Conservation (phyloP, 2,329 filamentous ascomycete genomes). For the Paraphaeosphaeria minitans region DNA sequence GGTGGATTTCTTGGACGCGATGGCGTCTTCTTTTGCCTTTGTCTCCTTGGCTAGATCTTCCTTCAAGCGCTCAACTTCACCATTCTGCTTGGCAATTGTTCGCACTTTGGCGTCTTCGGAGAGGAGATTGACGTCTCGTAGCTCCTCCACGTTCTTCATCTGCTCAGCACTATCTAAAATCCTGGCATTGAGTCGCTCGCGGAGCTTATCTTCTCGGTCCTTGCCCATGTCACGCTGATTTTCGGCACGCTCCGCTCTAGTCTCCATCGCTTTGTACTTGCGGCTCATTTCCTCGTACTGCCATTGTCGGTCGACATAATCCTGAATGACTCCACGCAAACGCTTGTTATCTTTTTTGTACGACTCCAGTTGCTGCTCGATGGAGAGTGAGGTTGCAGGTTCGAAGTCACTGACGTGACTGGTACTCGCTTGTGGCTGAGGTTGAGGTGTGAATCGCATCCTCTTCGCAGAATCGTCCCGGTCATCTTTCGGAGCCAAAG, state of each 20-base stretch:
- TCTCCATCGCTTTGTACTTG: conserved; percentile 24
- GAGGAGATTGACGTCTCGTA: conserved; percentile 22
- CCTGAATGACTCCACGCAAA: conserved; percentile 21
- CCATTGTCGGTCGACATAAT: conserved; percentile 34
- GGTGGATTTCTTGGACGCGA: conserved; percentile 38
- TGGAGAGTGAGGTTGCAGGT: conserved; percentile 27
- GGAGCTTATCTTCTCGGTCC: conserved; percentile 21
- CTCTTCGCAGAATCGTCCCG: conserved; percentile 38
- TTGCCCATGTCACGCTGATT: conserved; percentile 22
- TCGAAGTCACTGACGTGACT: conserved; percentile 52
- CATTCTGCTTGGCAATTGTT: conserved; percentile 23
- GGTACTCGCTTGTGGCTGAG: conserved; percentile 25
- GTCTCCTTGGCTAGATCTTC: conserved; percentile 28
- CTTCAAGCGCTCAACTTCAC: conserved; percentile 29
- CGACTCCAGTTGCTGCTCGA: neutral
- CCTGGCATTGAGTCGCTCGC: conserved; percentile 25
- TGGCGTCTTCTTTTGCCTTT: conserved; percentile 27
- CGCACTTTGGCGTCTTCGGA: conserved; percentile 30
- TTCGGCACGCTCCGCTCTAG: conserved; percentile 23
- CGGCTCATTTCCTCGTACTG: conserved; percentile 31
- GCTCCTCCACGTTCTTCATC: conserved; percentile 24
- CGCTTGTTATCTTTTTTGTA: conserved; percentile 10
- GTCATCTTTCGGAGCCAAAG: conserved; percentile 32
- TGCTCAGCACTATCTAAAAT: conserved; percentile 20
- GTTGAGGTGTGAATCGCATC: conserved; percentile 42